phyloP scores from a whole-genome alignment of 805 yeast species.

The Wickerhamia fluorescens region DNA sequence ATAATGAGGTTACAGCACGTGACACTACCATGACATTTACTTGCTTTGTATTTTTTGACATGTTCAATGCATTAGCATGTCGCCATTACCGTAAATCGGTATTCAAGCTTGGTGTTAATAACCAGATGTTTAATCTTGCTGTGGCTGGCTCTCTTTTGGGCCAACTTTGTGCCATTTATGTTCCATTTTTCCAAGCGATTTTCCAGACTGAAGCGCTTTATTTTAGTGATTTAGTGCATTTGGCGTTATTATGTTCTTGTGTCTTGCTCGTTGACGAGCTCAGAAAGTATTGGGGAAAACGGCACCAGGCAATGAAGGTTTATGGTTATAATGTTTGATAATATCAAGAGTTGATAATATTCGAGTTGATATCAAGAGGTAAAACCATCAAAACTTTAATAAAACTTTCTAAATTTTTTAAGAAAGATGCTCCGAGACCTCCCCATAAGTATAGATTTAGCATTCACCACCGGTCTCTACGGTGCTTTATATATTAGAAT shows the following conservation, averaged over 20 bases:
- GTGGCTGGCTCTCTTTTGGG: slow-evolving; percentile 85
- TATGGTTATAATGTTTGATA: slow-evolving; percentile 10
- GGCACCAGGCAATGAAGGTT: slow-evolving; percentile 10
- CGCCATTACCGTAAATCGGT: slow-evolving; percentile 82
- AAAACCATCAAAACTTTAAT: no score
- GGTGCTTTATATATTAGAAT: no score
- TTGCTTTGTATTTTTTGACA: slow-evolving; percentile 90
- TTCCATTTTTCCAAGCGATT: slow-evolving; percentile 85
- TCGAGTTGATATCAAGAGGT: not conserved
- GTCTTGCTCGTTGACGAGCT: slow-evolving; percentile 84
- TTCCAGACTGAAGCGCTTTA: slow-evolving; percentile 92
- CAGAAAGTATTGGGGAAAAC: slow-evolving; percentile 46
- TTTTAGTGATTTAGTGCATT: slow-evolving; percentile 59
- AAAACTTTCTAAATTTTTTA: no score
- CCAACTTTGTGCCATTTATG: slow-evolving; percentile 86
- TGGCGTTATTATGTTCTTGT: slow-evolving; percentile 60
- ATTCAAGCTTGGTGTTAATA: slow-evolving; percentile 73
- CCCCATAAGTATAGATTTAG: no score
- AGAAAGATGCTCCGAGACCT: no score
- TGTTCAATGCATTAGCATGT: slow-evolving; percentile 94
- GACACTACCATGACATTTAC: slow-evolving; percentile 99
- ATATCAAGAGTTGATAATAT: not conserved
- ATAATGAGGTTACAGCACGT: slow-evolving; percentile 76
- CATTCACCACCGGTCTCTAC: no score
- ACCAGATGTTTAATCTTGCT: slow-evolving; percentile 89